Percentiles rank a stretch among this genome's conserved stretches.
Conservation (phyloP, 2,329 filamentous ascomycete species). For the Penicillium sp. region DNA sequence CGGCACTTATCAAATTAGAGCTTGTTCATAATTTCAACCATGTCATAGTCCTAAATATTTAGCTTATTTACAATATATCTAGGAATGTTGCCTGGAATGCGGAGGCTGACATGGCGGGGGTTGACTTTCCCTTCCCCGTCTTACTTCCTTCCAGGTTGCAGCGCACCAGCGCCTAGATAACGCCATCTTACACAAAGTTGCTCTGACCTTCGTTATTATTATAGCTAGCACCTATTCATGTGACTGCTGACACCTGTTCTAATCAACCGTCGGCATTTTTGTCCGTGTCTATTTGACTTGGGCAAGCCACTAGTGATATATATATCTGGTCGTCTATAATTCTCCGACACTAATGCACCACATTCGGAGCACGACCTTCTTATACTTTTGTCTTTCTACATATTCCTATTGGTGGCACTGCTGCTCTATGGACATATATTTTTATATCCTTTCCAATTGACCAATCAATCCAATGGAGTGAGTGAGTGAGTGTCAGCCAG, state of each 20-base stretch:
- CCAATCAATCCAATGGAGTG: background rate
- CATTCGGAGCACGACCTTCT: conserved; percentile 1
- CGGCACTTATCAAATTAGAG: background rate
- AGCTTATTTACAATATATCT: background rate
- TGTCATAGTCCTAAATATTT: background rate
- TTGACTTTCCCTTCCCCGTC: background rate
- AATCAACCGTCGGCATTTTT: background rate
- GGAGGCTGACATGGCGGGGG: conserved; percentile 3
- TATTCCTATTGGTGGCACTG: background rate
- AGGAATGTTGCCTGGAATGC: background rate
- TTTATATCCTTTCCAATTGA: background rate
- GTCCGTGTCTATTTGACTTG: background rate
- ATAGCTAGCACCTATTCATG: background rate
- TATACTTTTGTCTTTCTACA: conserved; percentile 4
- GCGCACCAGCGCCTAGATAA: conserved; percentile 7
- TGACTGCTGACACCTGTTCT: background rate
- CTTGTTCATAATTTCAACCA: background rate
- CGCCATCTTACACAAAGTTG: conserved; percentile 6
- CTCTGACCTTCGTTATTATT: background rate
- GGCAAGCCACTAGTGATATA: background rate
- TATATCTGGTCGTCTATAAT: background rate
- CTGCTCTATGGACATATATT: background rate
- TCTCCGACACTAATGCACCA: background rate
- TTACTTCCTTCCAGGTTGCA: conserved; percentile 8
- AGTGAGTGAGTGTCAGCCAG: background rate